phyloP scores from a whole-genome alignment of 768 basidiomycete species.

The Tylopilus plumbeoviolaceoides region DNA sequence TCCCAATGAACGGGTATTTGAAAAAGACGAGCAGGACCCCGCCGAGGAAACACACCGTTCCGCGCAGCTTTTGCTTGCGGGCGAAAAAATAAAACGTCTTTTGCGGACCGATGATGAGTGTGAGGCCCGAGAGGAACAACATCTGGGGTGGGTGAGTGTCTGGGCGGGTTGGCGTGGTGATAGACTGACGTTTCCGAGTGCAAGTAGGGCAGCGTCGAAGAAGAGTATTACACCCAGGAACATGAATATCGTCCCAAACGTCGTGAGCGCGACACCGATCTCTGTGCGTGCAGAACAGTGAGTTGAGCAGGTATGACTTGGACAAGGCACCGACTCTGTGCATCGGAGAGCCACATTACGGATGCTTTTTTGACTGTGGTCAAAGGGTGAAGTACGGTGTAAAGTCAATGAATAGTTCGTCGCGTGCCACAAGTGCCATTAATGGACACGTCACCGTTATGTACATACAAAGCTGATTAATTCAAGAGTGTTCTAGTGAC shows the following conservation, averaged over 20 bases:
- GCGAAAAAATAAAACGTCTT: constrained; percentile 99
- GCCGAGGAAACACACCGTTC: constrained; percentile 82
- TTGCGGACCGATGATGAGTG: constrained; percentile 93
- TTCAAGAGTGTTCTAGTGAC: not conserved
- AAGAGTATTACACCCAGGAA: constrained; percentile 92
- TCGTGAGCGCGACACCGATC: constrained; percentile 95
- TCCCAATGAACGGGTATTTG: constrained; percentile 93
- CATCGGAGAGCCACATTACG: constrained; percentile 51
- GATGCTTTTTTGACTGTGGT: constrained; percentile 4
- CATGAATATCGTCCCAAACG: constrained; percentile 95
- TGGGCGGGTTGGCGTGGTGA: not conserved
- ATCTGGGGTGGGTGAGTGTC: constrained; percentile 48
- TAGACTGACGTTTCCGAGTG: constrained; percentile 88
- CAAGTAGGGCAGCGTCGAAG: constrained; percentile 93
- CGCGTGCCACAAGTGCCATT: constrained; percentile 1
- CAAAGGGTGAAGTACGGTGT: not conserved
- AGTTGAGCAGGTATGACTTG: not conserved
- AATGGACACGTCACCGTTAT: constrained; percentile 26
- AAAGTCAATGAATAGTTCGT: not conserved
- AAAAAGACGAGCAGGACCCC: constrained; percentile 91
- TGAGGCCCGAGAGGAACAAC: constrained; percentile 90
- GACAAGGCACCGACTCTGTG: constrained; percentile 37
- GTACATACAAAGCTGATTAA: not conserved
- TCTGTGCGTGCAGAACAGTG: constrained; percentile 45
- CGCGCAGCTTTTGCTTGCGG: constrained; percentile 89